Conservation (phyloP, 2,329 filamentous ascomycete genomes). For the Diplocarpon mali region DNA sequence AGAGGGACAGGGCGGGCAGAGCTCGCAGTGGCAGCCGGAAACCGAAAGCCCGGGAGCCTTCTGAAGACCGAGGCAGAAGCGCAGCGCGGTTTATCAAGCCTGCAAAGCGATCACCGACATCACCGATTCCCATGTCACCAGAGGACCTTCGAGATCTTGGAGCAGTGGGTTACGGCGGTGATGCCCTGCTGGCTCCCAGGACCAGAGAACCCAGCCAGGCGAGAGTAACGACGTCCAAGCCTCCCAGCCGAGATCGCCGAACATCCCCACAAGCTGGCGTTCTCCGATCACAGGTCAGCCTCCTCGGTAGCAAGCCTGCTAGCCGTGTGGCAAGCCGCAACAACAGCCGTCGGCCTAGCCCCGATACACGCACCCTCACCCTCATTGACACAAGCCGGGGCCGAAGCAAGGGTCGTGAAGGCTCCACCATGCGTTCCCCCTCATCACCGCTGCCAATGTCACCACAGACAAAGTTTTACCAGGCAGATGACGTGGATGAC, state of each 20-base stretch:
- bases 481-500: constrained; percentile 49
- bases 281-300: constrained; percentile 3
- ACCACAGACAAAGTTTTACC: constrained; percentile 40
- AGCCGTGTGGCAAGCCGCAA: constrained; percentile 30
- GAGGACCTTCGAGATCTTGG: constrained; percentile 64
- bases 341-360: constrained; percentile 30
- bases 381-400: constrained; percentile 42
- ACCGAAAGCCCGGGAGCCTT: constrained; percentile 44
- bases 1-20: constrained; percentile 31
- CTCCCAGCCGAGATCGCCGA: constrained; percentile 25
- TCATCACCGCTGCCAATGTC: constrained; percentile 73
- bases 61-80: constrained; percentile 60
- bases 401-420: constrained; percentile 49
- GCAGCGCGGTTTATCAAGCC: constrained; percentile 58
- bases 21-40: constrained; percentile 39
- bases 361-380: constrained; percentile 23
- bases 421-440: constrained; percentile 56
- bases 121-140: constrained; percentile 87
- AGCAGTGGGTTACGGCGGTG: constrained; percentile 26
- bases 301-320: constrained; percentile 20
- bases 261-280: constrained; percentile 23
- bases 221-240: constrained; percentile 28
- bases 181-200: constrained; percentile 20
- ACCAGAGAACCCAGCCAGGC: constrained; percentile 18
- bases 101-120: constrained; percentile 79